phyloP scores from a whole-genome alignment of 2,329 filamentous ascomycete genomes.

The Pseudogymnoascus sp. region DNA sequence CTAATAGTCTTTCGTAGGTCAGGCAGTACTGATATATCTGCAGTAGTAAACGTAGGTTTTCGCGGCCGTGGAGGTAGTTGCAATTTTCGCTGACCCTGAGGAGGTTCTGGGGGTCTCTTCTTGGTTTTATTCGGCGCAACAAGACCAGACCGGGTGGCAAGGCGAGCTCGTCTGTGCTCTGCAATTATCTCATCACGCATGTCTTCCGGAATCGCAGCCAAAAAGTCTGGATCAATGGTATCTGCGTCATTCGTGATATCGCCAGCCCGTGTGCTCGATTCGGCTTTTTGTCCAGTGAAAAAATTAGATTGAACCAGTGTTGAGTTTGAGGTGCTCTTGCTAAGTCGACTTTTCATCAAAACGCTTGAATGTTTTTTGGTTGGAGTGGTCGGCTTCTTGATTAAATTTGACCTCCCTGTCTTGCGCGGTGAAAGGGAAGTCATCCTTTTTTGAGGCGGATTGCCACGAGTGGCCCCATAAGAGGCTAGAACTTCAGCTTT shows the following conservation, averaged over 20 bases:
- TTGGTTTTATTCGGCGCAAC: slow-evolving; percentile 26
- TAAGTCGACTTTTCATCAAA: slow-evolving; percentile 34
- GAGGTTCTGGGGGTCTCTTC: slow-evolving; percentile 17
- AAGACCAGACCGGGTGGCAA: slow-evolving; percentile 48
- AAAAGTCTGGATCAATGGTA: slow-evolving; percentile 59
- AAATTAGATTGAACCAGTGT: slow-evolving; percentile 70
- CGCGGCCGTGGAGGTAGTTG: slow-evolving; percentile 40
- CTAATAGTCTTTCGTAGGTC: slow-evolving; percentile 68
- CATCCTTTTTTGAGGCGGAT: slow-evolving; percentile 24
- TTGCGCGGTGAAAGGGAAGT: slow-evolving; percentile 45
- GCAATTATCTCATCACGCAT: slow-evolving; percentile 69
- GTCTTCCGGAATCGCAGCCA: slow-evolving; percentile 75
- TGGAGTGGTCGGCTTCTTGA: slow-evolving; percentile 50
- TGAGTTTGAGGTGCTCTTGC: slow-evolving; percentile 46
- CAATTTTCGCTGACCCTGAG: slow-evolving; percentile 27
- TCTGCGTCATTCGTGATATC: slow-evolving; percentile 17
- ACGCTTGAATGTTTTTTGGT: slow-evolving; percentile 53
- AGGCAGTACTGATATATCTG: slow-evolving; percentile 42
- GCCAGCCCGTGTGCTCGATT: slow-evolving; percentile 8
- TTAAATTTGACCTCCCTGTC: slow-evolving; percentile 40
- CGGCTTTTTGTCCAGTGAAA: slow-evolving; percentile 34
- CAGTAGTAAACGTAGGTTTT: slow-evolving; percentile 54
- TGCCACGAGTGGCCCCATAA: slow-evolving; percentile 39
- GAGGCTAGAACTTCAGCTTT: slow-evolving; percentile 73
- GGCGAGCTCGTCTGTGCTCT: slow-evolving; percentile 57